phyloP scores from a whole-genome alignment of 2,329 filamentous ascomycete genomes.

The Fusarium abutilonis region DNA sequence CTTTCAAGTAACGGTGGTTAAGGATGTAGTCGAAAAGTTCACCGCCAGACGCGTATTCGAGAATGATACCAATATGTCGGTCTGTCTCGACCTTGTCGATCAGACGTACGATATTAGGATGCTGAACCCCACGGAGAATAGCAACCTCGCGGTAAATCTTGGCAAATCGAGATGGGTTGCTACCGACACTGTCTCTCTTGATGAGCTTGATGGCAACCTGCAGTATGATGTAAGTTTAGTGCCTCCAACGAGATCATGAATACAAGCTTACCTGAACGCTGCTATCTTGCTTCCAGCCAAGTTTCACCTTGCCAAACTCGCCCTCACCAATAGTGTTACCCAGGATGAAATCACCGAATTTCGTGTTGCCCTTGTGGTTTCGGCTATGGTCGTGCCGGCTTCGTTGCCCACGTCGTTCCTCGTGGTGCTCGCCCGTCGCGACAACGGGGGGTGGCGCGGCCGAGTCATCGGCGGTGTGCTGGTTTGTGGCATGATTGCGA shows the following conservation, averaged over 20 bases:
- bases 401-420: constrained; percentile 60
- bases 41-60: constrained; percentile 97
- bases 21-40: constrained; percentile 99
- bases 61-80: constrained; percentile 94
- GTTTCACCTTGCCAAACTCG: constrained; percentile 98
- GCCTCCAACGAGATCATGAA: background rate
- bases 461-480: constrained; percentile 51
- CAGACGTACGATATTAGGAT: constrained; percentile 95
- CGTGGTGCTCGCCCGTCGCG: constrained; percentile 56
- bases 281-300: constrained; percentile 97
- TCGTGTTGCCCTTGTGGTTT: constrained; percentile 72
- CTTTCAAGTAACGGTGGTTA: constrained; percentile 95
- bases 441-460: constrained; percentile 58
- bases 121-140: constrained; percentile 86
- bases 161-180: constrained; percentile 86
- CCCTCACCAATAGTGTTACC: constrained; percentile 97
- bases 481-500: constrained; percentile 40
- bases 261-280: constrained; percentile 73
- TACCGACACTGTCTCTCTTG: constrained; percentile 87
- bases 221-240: constrained; percentile 21
- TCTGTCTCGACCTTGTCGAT: constrained; percentile 99
- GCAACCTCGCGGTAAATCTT: constrained; percentile 98
- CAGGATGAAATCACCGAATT: constrained; percentile 94
- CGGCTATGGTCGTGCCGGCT: constrained; percentile 68
- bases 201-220: constrained; percentile 98